These are phyloP conservation scores for Fusarium equiseti DNA, from an alignment of 2,329 filamentous ascomycete species.

Conservation along the genomic window DNA sequence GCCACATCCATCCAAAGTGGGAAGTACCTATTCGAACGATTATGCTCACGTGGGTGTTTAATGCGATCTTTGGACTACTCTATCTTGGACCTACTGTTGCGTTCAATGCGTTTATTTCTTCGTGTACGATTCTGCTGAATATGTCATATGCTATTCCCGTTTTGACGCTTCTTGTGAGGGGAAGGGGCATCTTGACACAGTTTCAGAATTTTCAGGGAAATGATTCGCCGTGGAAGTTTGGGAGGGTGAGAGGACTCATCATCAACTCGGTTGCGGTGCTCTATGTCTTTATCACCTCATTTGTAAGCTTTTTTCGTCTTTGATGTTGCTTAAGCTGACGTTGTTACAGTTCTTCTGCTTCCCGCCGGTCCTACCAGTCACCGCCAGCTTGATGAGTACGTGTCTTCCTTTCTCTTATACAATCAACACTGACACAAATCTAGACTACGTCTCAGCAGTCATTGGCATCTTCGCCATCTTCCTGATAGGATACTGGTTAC, in stretches of 20 bases:
- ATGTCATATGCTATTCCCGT: slow-evolving; percentile 38
- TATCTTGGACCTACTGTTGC: slow-evolving; percentile 37
- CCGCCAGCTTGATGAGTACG: slow-evolving; percentile 38
- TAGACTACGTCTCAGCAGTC: slow-evolving; percentile 54
- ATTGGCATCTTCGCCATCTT: slow-evolving; percentile 51
- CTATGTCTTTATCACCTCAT: slow-evolving; percentile 36
- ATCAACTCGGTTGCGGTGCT: slow-evolving; percentile 33
- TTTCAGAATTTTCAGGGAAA: slow-evolving; percentile 5
- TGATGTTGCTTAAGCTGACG: background rate
- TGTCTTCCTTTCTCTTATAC: rapidly evolving
- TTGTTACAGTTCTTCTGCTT: slow-evolving; percentile 38
- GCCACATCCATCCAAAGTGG: slow-evolving; percentile 30
- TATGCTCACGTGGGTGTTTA: slow-evolving; percentile 30
- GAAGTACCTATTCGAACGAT: slow-evolving; percentile 33
- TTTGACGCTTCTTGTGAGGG: slow-evolving; percentile 24
- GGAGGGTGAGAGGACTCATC: slow-evolving; percentile 10
- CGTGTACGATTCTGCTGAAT: slow-evolving; percentile 40
- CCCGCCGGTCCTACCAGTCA: slow-evolving; percentile 30
- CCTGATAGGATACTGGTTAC: slow-evolving; percentile 25
- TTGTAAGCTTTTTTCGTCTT: background rate
- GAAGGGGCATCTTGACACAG: background rate
- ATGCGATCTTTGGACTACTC: slow-evolving; percentile 32
- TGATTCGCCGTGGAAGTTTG: slow-evolving; percentile 30
- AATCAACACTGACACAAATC: background rate
- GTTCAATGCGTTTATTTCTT: slow-evolving; percentile 38